These are phyloP conservation scores for Aegilops sharonensis DNA, from an alignment of 176 grass and related monocot genomes.

Conservation along the genomic window DNA sequence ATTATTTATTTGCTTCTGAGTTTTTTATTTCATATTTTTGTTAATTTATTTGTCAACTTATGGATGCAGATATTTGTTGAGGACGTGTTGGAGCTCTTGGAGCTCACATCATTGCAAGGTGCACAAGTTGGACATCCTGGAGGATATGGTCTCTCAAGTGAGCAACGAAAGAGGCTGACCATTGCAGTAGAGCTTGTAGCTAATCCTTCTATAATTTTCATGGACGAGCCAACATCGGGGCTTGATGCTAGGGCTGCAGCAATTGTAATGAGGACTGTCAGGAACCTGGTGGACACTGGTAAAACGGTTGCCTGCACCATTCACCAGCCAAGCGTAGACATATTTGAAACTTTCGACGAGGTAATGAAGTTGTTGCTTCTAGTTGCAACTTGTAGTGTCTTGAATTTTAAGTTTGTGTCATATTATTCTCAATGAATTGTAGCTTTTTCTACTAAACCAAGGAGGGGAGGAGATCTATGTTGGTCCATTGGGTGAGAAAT, in stretches of 20 bases:
- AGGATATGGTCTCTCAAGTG: conserved; percentile 23
- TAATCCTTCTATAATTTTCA: conserved; percentile 30
- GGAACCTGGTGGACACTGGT: conserved; percentile 2
- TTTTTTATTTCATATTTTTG: neutral
- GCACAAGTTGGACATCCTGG: conserved; percentile 12
- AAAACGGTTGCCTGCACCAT: conserved; percentile 32
- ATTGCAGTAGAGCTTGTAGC: conserved; percentile 35
- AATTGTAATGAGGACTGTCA: conserved; percentile 22
- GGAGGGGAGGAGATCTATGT: conserved; percentile 30
- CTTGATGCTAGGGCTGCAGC: conserved; percentile 25
- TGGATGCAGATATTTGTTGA: conserved; percentile 10
- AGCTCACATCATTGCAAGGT: conserved; percentile 18
- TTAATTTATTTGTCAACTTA: neutral
- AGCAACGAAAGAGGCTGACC: conserved; percentile 28
- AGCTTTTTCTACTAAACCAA: conserved; percentile 11
- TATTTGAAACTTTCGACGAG: conserved; percentile 28
- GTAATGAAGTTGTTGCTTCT: neutral
- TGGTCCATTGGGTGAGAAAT: conserved; percentile 6
- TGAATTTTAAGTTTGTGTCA: neutral
- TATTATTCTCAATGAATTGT: neutral
- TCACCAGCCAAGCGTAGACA: conserved; percentile 25
- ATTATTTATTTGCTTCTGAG: neutral
- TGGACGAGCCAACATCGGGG: conserved; percentile 30
- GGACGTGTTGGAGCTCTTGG: conserved; percentile 15
- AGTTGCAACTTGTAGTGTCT: neutral